Evolutionary conservation across 306 rosid genomes (phyloP), one percentile per base, ranked within the genome.

Genomic region (Begonia fuchsioides): DNA sequence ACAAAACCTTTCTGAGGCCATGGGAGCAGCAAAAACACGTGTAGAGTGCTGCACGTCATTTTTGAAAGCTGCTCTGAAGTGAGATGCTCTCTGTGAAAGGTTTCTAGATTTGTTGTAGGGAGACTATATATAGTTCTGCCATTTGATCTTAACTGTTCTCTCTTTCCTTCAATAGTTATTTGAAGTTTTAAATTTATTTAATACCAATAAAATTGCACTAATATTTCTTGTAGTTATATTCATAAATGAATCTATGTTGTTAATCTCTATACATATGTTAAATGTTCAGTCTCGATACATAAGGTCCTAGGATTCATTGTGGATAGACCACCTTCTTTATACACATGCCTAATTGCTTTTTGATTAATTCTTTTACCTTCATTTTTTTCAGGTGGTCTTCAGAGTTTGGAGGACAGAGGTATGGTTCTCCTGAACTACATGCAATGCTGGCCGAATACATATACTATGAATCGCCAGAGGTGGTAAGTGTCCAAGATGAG

Each of bases 31-130:
- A 49, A 85, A 77, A 69, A 80, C 64, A 35, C 82, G 94, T 62
- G 94, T 79, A 12, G 98, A 90, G 43, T 83, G 96, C 49, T 92
- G 98, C 66, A 79, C 87, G 13, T 81, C 96, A 11, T 92, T 92
- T 70, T 63, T 92, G 56, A 92, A 79, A 69, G 93, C 94, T 69
- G 96, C 98, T 56, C 63, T 92, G 20, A 82, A 52, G 98, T 92
- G 73, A 71, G 79, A 26, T 26, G 35, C 35, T 26, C 35, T 26
- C 35, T 26, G 35, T 26, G 35, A 26, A 26, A 26, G 35, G 35
- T 26, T 26, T 26, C 3, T 26, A 26, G 8, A 4, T 26, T 26
- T 26, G 35, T 4, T 26, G 35, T 26, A 26, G 35, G 35, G 35
- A 26, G 35, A 26, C 35, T 26, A 26, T n/a, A 26, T 4, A 26